phyloP scores from a whole-genome alignment of 345 rosid genomes.

The Anastatica hierochuntica region DNA sequence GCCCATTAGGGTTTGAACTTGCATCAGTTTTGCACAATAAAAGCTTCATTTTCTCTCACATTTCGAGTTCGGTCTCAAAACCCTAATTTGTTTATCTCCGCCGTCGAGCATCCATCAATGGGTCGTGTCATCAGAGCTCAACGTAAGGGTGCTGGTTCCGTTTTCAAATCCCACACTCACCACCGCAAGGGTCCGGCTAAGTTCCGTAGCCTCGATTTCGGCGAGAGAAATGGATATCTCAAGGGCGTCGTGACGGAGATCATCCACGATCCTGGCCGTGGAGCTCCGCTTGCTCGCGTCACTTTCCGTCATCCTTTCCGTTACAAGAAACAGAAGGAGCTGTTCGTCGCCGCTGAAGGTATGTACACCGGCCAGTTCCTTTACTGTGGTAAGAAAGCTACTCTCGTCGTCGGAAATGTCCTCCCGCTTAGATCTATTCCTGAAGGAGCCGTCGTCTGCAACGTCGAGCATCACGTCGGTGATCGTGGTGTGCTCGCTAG shows the following conservation, averaged over 20 bases:
- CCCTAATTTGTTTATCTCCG: no score
- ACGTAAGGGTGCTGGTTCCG: constrained; percentile 68
- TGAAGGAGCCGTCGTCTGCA: constrained; percentile 66
- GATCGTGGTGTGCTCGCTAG: constrained; percentile 59
- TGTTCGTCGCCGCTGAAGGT: constrained; percentile 58
- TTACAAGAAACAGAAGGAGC: constrained; percentile 61
- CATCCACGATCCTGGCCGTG: constrained; percentile 66
- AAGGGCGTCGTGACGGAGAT: constrained; percentile 56
- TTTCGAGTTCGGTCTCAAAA: no score
- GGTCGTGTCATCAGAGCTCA: constrained; percentile 72
- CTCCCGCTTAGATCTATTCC: no score
- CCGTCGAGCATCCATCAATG: constrained; percentile 27
- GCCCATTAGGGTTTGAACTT: no score
- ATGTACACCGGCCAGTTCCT: constrained; percentile 53
- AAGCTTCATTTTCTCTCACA: no score
- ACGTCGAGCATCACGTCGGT: constrained; percentile 68
- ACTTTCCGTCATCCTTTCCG: constrained; percentile 63
- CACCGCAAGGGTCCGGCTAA: constrained; percentile 72
- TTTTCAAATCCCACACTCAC: constrained; percentile 69
- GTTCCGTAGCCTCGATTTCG: constrained; percentile 59
- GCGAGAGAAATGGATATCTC: constrained; percentile 61
- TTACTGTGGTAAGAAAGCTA: constrained; percentile 49
- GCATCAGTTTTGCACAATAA: no score
- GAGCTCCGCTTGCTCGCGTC: constrained; percentile 61
- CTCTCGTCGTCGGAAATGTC: constrained; percentile 45